Evolutionary conservation across 140 eudicot species (phyloP), one percentile per base, ranked within the genome.

Genomic region (Stevia rebaudiana): DNA sequence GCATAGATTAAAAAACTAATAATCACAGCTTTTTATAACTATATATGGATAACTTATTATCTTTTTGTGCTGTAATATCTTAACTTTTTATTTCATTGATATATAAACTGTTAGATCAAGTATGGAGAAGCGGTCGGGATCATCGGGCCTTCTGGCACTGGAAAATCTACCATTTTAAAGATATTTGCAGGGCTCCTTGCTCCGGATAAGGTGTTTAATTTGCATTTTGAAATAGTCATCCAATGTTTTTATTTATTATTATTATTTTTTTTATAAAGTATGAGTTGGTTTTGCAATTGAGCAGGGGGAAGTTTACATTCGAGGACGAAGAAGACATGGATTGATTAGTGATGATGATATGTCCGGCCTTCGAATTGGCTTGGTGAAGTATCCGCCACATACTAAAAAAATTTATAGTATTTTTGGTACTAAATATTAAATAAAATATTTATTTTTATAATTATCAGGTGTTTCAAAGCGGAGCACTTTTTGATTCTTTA

Each of bases 141-240:
- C 43, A 85, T 92, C 58, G 98, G 98, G 69, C 96, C 98, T 65
- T 92, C 98, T 76, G 98, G 98, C 51, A 92, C 98, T 4, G 98
- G 98, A 50, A 92, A 92, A 78, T 92, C 98, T 44, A 92, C 98
- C 51, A 84, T 92, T n/a, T 70, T 92, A 69, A 92, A 92, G 84
- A 88, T 92, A 57, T 88, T 92, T 58, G 95, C 98, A 17, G 98
- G 98, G 63, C 98, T 92, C 62, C 96, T 92, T 77, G 80, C 95
- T 49, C 98, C 98, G 42, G 98, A 92, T 74, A 85, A 92, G 89
- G 98, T 90, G 76, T 30, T 39, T 62, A 67, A 21, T 12, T 13
- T 53, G 61, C 28, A 15, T 56, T 2, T 56, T 56, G 63, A 56
- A 3, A 30, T 15, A 56, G 43, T 31, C 24, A n/a, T 31, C 24